Percentiles rank a stretch among this genome's conserved stretches.
These are phyloP conservation scores for Buddleja alternifolia DNA, from an alignment of 257 asterid genomes.

Conservation along the genomic window DNA sequence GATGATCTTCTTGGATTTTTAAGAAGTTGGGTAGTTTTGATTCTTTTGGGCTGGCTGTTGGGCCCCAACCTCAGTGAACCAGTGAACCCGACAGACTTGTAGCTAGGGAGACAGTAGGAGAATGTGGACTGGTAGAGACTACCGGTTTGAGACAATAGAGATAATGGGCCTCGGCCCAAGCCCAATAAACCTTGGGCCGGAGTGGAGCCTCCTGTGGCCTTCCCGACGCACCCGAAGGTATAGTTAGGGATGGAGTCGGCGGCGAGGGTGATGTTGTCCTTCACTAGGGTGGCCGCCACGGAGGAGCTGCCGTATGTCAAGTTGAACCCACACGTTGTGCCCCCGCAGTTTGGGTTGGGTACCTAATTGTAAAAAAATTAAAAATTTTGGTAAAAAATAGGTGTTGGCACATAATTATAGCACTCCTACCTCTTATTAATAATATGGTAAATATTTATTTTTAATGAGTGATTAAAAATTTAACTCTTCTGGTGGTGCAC, in stretches of 20 bases:
- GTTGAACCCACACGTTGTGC: slow-evolving; percentile 60
- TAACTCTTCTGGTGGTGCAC: too few relatives aligned
- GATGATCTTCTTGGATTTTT: slow-evolving; percentile 79
- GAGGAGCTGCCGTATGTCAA: slow-evolving; percentile 70
- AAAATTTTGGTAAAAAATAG: neutral
- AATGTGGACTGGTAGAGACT: slow-evolving; percentile 67
- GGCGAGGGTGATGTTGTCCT: slow-evolving; percentile 67
- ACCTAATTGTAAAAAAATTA: slow-evolving; percentile 38
- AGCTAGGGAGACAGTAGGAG: slow-evolving; percentile 84
- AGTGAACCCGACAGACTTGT: slow-evolving; percentile 53
- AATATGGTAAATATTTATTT: too few relatives aligned
- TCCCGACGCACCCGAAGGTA: slow-evolving; percentile 67
- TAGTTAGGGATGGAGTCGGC: slow-evolving; percentile 51
- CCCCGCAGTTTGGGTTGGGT: slow-evolving; percentile 56
- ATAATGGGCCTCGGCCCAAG: slow-evolving; percentile 76
- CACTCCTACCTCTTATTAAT: too few relatives aligned
- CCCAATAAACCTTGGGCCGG: slow-evolving; percentile 82
- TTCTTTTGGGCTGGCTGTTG: slow-evolving; percentile 62
- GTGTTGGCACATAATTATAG: neutral
- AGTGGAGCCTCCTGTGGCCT: slow-evolving; percentile 49
- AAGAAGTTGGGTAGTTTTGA: slow-evolving; percentile 62
- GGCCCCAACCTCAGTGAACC: slow-evolving; percentile 79
- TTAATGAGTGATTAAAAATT: too few relatives aligned
- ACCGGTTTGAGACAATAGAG: slow-evolving; percentile 57
- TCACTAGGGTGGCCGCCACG: slow-evolving; percentile 52